Evolutionary conservation across 352 stramenopile genomes (phyloP).

Genomic region (Globisporangium uncinulatum): DNA sequence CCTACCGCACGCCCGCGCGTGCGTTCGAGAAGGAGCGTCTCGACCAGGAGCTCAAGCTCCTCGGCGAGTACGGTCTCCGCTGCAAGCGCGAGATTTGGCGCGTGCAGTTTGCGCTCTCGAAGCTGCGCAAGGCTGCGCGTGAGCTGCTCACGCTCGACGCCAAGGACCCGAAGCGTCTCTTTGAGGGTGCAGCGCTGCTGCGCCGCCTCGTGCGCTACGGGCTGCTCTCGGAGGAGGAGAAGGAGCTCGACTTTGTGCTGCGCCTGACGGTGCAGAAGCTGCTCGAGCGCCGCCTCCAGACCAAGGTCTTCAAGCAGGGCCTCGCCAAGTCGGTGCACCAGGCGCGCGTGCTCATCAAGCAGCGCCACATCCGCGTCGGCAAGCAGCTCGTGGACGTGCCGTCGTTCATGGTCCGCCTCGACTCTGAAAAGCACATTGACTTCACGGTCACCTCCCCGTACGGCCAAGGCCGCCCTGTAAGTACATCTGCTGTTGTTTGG

Average conservation of each 20-base stretch:
- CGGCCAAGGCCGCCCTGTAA: constrained; percentile 91
- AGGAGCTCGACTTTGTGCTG: constrained; percentile 98
- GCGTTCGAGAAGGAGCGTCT: constrained; percentile 99
- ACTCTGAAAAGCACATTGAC: constrained; percentile 99
- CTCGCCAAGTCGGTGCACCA: constrained; percentile 99
- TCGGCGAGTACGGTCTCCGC: constrained; percentile 98
- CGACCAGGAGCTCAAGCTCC: constrained; percentile 98
- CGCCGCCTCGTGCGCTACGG: constrained; percentile 96
- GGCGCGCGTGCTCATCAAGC: constrained; percentile 98
- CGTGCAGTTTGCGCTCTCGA: constrained; percentile 98
- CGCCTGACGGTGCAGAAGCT: constrained; percentile 99
- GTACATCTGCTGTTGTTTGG: constrained; percentile 1
- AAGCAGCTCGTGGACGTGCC: constrained; percentile 99
- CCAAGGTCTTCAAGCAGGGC: constrained; percentile 98
- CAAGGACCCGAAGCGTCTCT: constrained; percentile 98
- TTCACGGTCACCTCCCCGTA: constrained; percentile 98
- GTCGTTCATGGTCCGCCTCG: constrained; percentile 98
- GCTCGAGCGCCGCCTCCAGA: constrained; percentile 98
- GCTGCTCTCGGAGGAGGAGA: constrained; percentile 96
- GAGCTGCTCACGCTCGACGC: constrained; percentile 96
- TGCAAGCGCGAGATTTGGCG: constrained; percentile 99
- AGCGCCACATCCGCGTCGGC: constrained; percentile 99
- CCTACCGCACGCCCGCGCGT: constrained; percentile 97
- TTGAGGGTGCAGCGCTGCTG: constrained; percentile 97
- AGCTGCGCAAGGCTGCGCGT: constrained; percentile 98